These are phyloP conservation scores for Trichodelitschia bisporula DNA, from an alignment of 495 filamentous ascomycete species.

Conservation along the genomic window DNA sequence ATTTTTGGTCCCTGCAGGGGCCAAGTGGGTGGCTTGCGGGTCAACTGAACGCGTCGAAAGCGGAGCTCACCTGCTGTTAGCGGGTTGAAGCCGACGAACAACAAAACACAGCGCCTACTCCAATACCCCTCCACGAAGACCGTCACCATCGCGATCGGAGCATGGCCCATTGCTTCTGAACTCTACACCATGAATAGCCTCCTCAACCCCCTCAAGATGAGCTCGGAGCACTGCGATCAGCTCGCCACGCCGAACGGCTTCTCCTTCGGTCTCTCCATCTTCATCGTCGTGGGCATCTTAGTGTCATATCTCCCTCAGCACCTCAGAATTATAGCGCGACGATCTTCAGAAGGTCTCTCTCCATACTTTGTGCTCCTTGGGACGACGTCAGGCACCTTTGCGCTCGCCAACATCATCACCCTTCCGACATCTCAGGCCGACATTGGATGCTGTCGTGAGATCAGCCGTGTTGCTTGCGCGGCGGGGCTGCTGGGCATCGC, in stretches of 20 bases:
- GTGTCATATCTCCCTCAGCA: constrained; percentile 91
- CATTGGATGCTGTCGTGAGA: constrained; percentile 57
- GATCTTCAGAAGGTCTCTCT: constrained; percentile 85
- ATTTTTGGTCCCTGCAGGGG: too few relatives aligned
- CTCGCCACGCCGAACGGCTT: constrained; percentile 7
- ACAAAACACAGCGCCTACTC: too few relatives aligned
- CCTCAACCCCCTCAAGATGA: too few relatives aligned
- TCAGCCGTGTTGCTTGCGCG: constrained; percentile 60
- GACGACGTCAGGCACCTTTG: constrained; percentile 61
- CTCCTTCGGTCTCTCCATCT: constrained; percentile 22
- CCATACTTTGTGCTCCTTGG: constrained; percentile 86
- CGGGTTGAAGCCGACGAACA: too few relatives aligned
- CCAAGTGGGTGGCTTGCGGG: too few relatives aligned
- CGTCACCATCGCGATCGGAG: too few relatives aligned
- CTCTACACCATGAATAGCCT: too few relatives aligned
- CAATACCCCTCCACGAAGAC: too few relatives aligned
- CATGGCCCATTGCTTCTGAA: too few relatives aligned
- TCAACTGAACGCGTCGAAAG: too few relatives aligned
- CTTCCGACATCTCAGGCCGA: constrained; percentile 54
- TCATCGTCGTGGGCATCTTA: constrained; percentile 77
- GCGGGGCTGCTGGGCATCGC: constrained; percentile 66
- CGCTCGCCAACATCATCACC: constrained; percentile 75
- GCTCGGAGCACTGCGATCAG: constrained; percentile 6
- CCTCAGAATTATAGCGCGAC: constrained; percentile 60
- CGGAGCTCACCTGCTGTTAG: too few relatives aligned